Conservation (phyloP, 352 stramenopile species). For the Halophytophthora polymorphica region DNA sequence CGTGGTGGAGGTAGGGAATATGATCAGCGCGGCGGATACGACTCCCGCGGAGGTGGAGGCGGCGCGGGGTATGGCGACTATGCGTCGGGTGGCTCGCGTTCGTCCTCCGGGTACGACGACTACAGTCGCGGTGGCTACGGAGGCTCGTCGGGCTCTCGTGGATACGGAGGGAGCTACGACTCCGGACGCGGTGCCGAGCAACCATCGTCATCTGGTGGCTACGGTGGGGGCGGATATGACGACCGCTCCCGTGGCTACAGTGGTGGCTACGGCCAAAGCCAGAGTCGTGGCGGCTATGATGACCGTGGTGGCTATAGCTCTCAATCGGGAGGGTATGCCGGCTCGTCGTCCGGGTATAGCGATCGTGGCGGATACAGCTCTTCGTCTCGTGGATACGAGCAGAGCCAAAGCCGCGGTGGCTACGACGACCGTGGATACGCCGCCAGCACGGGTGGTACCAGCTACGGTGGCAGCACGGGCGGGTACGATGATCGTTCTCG, state of each 20-base stretch:
- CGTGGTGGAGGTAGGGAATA: constrained; percentile 14
- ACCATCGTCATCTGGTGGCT: constrained; percentile 9
- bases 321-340: constrained; percentile 7
- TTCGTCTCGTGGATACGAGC: not conserved
- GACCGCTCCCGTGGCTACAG: constrained; percentile 11
- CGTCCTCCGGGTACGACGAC: constrained; percentile 20
- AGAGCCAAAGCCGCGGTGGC: constrained; percentile 2
- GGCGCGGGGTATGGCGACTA: constrained; percentile 15
- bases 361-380: constrained; percentile 28
- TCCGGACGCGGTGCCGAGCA: constrained; percentile 18
- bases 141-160: constrained; percentile 13
- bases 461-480: constrained; percentile 6
- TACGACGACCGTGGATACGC: constrained; percentile 17
- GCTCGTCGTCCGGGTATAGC: constrained; percentile 16
- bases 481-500: constrained; percentile 29
- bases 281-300: constrained; percentile 3
- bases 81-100: constrained; percentile 11
- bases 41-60: constrained; percentile 10
- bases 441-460: constrained; percentile 1
- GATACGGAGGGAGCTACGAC: constrained; percentile 11
- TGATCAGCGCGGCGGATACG: constrained; percentile 18
- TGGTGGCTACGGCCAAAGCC: constrained; percentile 9
- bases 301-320: constrained; percentile 7
- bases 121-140: constrained; percentile 21
- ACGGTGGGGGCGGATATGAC: constrained; percentile 11